Conservation (phyloP, 257 asterid species). For the Coffea canephora region DNA sequence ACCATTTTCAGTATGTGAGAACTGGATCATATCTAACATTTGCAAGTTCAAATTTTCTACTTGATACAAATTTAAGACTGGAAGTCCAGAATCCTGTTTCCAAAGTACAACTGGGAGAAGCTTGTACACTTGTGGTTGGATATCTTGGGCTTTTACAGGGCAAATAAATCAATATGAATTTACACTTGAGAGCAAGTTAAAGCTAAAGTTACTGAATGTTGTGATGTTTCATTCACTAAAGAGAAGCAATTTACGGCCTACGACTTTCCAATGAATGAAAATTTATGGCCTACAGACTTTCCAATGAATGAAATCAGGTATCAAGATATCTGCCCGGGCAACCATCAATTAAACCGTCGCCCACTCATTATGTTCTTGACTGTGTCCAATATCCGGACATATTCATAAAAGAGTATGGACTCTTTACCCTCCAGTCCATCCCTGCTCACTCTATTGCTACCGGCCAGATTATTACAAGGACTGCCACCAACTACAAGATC, state of each 20-base stretch:
- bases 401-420: conserved; percentile 56
- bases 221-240: not conserved
- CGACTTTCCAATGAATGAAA: not conserved
- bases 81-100: not conserved
- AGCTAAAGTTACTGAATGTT: not conserved
- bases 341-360: conserved; percentile 22
- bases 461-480: conserved; percentile 72
- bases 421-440: conserved; percentile 74
- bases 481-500: conserved; percentile 61
- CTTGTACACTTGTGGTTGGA: not conserved
- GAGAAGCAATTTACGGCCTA: not conserved
- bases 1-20: not conserved
- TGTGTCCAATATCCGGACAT: conserved; percentile 43
- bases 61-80: not conserved
- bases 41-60: not conserved
- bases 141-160: not conserved
- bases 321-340: not conserved
- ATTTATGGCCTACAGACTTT: not conserved
- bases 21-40: not conserved
- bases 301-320: not conserved
- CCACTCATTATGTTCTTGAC: conserved; percentile 32
- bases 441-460: conserved; percentile 70
- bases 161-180: not conserved
- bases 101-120: not conserved
- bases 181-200: not conserved